Evolutionary conservation across 768 basidiomycete species (phyloP).

Genomic region (Jaapia argillacea): DNA sequence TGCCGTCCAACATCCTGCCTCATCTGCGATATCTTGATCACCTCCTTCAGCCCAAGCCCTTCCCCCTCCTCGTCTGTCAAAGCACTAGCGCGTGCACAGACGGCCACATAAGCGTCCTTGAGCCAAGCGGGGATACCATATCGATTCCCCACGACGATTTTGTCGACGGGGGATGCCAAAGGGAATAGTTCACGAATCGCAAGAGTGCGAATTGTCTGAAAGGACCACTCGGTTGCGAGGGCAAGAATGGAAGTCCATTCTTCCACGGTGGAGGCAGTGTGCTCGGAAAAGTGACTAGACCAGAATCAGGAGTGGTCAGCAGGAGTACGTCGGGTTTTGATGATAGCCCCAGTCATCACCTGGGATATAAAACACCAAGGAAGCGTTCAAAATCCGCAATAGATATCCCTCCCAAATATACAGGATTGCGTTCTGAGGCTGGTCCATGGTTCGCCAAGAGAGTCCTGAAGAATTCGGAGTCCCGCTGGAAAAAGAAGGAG

Average conservation of each 20-base stretch:
- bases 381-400: not conserved
- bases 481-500: not conserved
- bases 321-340: not conserved
- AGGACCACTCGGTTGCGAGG: constrained; percentile 19
- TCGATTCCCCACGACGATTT: constrained; percentile 9
- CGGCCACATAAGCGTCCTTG: constrained; percentile 5
- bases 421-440: not conserved
- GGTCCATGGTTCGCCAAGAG: not conserved
- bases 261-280: constrained; percentile 14
- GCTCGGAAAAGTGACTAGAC: constrained; percentile 13
- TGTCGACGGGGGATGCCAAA: constrained; percentile 11
- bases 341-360: not conserved
- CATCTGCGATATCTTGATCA: not conserved
- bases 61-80: constrained; percentile 10
- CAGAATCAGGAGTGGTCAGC: not conserved
- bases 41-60: constrained; percentile 10
- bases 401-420: not conserved
- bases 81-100: constrained; percentile 9
- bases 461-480: not conserved
- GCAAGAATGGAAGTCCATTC: constrained; percentile 26
- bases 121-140: constrained; percentile 10
- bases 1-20: no score
- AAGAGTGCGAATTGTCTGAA: constrained; percentile 16
- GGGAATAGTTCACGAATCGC: constrained; percentile 18
- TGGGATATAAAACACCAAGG: not conserved